These are phyloP conservation scores for Neospora caninum DNA, from an alignment of 169 alveolate species.

Conservation along the genomic window DNA sequence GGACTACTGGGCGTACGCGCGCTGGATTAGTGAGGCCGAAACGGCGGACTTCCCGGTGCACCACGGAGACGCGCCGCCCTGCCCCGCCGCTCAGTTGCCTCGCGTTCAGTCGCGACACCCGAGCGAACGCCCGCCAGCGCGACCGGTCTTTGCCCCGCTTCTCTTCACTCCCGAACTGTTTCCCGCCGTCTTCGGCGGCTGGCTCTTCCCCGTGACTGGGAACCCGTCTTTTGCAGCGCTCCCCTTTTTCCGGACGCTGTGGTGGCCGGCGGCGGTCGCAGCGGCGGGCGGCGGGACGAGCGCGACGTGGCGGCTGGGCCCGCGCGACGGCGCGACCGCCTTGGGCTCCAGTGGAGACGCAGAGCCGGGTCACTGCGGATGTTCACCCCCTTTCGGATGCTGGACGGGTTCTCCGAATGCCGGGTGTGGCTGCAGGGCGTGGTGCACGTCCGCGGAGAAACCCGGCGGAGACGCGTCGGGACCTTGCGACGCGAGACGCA, in stretches of 20 bases:
- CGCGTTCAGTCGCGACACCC: background rate
- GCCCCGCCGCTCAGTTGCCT: background rate
- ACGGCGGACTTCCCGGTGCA: background rate
- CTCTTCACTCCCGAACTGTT: background rate
- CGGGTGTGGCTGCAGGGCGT: too few species aligned
- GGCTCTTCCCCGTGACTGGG: background rate
- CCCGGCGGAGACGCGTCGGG: too few species aligned
- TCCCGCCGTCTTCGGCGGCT: background rate
- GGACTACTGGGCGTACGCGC: background rate
- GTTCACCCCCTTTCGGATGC: background rate
- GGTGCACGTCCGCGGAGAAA: too few species aligned
- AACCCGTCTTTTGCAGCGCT: background rate
- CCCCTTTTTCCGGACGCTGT: background rate
- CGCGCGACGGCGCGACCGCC: background rate
- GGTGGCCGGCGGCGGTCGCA: constrained; percentile 1
- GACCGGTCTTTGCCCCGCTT: background rate
- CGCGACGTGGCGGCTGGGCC: background rate
- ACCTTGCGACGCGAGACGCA: too few species aligned
- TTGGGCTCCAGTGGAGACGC: background rate
- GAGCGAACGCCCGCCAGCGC: background rate
- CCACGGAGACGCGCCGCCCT: background rate
- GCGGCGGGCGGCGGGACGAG: background rate
- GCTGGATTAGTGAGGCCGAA: background rate
- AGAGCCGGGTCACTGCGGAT: background rate
- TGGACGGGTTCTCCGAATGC: too few species aligned